Conservation (phyloP, 768 basidiomycete genomes). For the Lentinus brumalis region DNA sequence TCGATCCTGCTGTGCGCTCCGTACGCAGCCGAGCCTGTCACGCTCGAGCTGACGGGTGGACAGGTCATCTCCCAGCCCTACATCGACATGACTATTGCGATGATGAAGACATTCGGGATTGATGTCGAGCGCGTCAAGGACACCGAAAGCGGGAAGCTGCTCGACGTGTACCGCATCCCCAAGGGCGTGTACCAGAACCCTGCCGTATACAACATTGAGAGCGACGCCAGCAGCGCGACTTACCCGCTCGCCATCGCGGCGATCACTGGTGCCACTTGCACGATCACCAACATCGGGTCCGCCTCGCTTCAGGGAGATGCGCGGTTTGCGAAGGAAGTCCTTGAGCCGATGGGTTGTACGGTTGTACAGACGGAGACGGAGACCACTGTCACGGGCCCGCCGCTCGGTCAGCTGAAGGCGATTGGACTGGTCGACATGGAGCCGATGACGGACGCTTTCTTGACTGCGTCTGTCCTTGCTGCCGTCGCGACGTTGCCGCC, state of each 20-base stretch:
- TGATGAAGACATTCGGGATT: slow-evolving; percentile 95
- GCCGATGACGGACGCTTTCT: slow-evolving; percentile 99
- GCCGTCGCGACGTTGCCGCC: slow-evolving; percentile 65
- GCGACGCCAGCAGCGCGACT: slow-evolving; percentile 93
- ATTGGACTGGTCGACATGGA: slow-evolving; percentile 95
- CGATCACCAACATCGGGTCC: slow-evolving; percentile 89
- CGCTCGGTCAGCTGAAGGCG: slow-evolving; percentile 76
- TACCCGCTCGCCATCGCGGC: slow-evolving; percentile 98
- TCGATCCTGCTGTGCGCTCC: slow-evolving; percentile 96
- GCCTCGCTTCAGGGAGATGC: slow-evolving; percentile 97
- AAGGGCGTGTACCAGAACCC: slow-evolving; percentile 79
- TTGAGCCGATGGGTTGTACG: slow-evolving; percentile 93
- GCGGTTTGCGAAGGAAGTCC: slow-evolving; percentile 87
- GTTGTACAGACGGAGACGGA: slow-evolving; percentile 86
- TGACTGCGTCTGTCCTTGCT: slow-evolving; percentile 91
- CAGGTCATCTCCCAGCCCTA: slow-evolving; percentile 98
- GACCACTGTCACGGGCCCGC: slow-evolving; percentile 92
- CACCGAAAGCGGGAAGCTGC: slow-evolving; percentile 53
- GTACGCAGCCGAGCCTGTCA: slow-evolving; percentile 82
- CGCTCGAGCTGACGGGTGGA: slow-evolving; percentile 88
- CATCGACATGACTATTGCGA: slow-evolving; percentile 99
- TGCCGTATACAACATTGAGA: slow-evolving; percentile 83
- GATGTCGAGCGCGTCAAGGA: slow-evolving; percentile 68
- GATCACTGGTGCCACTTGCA: slow-evolving; percentile 95
- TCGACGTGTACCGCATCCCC: slow-evolving; percentile 90